Percentiles rank a stretch among this genome's conserved stretches.
These are phyloP conservation scores for Paramecium bursaria DNA, from an alignment of 73 alveolate genomes.

Conservation along the genomic window DNA sequence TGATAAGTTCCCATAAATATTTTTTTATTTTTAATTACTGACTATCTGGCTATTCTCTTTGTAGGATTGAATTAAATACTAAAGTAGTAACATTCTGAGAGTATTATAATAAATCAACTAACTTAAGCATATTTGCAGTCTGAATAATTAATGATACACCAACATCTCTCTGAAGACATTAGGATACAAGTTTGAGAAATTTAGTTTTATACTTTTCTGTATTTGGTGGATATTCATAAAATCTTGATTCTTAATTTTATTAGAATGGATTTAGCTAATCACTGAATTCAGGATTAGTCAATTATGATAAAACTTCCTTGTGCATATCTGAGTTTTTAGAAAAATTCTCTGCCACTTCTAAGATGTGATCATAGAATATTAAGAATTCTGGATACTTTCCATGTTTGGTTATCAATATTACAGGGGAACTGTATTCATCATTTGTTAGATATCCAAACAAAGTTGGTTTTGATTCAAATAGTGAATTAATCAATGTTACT, in stretches of 20 bases:
- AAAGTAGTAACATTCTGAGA: neutral
- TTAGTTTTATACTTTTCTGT: neutral
- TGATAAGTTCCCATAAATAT: constrained; percentile 13
- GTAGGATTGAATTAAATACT: neutral
- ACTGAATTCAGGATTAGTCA: neutral
- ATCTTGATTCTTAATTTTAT: neutral
- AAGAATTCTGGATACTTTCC: constrained; percentile 54
- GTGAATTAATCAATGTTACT: constrained; percentile 24
- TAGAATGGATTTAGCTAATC: constrained; percentile 25
- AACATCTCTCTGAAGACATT: constrained; percentile 10
- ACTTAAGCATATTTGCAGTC: neutral
- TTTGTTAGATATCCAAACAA: constrained; percentile 16
- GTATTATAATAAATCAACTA: constrained; percentile 4
- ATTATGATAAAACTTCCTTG: neutral
- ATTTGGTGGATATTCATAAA: constrained; percentile 29
- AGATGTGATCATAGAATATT: constrained; percentile 19
- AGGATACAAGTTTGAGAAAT: neutral
- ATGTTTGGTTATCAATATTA: constrained; percentile 1
- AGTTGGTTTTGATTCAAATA: constrained; percentile 41
- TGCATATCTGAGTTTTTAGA: constrained; percentile 43
- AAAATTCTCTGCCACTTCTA: constrained; percentile 35
- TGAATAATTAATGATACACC: constrained; percentile 12
- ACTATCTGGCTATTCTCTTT: constrained; percentile 3
- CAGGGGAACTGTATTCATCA: constrained; percentile 17
- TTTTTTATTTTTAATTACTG: neutral